Base-by-base conservation (phyloP, 768 basidiomycete genomes). In the Suillus placidus region DNA sequence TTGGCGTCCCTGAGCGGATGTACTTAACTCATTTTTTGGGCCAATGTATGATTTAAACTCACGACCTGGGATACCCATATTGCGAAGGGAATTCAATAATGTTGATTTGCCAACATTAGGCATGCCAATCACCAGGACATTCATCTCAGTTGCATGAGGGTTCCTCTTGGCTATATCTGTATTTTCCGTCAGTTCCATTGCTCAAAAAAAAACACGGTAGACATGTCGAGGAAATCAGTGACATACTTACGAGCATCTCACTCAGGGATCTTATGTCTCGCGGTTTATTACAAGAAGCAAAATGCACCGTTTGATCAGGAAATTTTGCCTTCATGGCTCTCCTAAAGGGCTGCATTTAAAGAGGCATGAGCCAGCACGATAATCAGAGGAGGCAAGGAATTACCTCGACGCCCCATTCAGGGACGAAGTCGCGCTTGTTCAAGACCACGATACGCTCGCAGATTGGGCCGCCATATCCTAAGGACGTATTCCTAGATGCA, bases 61-160 rank as follows among this genome's bases (percentile, higher is more conserved):
- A 96, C 95, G 90, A 74, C 95, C 95, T 71, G 85, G 82, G 54
- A 97, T 92, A 13, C 97, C 97, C 73, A 88, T 89, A 72, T 87
- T 89, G 51, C 97, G 87, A 34, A 99, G 83, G 1, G 94, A 88
- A 73, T 99, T 99, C 14, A 99, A 81, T 60, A 99, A 78, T 3
- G 94, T 96, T 16, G 96, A 98, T 80, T 99, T 99, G 49, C 97
- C 97, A 56, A 98, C 95, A 76, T 99, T 99, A 20, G 97, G 97
- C 97, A 99, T 99, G 30, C 97, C 97, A 65, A 97, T 90, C 30
- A 99, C 94, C 3, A 98, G 84, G 8, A 98, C 90, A 71, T 95
- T 95, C 69, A 94, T 79, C 74, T 92, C 92, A 70, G 88, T 86
- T 56, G 87, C 84, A 68, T 92, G 85, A 60, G 87, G 87, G 73